Evolutionary conservation across 306 rosid species (phyloP).

Genomic region (Casuarina equisetifolia): DNA sequence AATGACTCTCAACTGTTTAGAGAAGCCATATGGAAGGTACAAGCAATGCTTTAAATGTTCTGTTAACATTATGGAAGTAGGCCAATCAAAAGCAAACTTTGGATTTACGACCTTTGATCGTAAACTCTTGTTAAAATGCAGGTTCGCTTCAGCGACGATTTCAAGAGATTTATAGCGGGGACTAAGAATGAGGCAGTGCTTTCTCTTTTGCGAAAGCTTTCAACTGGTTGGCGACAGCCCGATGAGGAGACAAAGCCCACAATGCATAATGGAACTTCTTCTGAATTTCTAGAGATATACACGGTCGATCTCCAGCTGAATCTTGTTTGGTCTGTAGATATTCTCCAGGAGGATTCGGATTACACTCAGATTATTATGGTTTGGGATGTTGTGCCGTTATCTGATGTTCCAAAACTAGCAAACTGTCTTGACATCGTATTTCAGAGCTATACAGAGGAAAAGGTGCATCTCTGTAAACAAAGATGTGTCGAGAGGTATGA

Average conservation of each 20-base stretch:
- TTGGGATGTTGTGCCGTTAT: constrained; percentile 46
- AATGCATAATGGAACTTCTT: constrained; percentile 25
- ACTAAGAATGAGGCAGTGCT: constrained; percentile 32
- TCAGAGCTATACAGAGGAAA: constrained; percentile 31
- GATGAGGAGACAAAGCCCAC: constrained; percentile 14
- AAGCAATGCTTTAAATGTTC: not conserved
- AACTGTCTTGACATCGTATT: constrained; percentile 30
- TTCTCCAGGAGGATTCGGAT: constrained; percentile 35
- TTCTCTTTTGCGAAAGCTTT: constrained; percentile 43
- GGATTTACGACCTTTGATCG: too few species aligned
- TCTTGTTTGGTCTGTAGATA: constrained; percentile 55
- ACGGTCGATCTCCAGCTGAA: constrained; percentile 36
- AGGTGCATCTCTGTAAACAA: constrained; percentile 38
- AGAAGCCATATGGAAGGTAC: constrained; percentile 56
- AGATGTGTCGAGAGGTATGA: constrained; percentile 35
- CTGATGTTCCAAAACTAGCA: constrained; percentile 29
- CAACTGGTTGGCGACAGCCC: constrained; percentile 53
- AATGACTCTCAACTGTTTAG: constrained; percentile 29
- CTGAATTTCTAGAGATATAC: constrained; percentile 38
- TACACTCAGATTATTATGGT: constrained; percentile 41
- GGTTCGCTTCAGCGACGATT: constrained; percentile 39
- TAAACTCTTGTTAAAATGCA: not conserved
- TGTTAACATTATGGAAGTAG: not conserved
- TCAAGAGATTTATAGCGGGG: constrained; percentile 34
- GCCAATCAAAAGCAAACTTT: too few species aligned